Conservation (phyloP, 768 basidiomycete genomes). For the Exsudoporus frostii region DNA sequence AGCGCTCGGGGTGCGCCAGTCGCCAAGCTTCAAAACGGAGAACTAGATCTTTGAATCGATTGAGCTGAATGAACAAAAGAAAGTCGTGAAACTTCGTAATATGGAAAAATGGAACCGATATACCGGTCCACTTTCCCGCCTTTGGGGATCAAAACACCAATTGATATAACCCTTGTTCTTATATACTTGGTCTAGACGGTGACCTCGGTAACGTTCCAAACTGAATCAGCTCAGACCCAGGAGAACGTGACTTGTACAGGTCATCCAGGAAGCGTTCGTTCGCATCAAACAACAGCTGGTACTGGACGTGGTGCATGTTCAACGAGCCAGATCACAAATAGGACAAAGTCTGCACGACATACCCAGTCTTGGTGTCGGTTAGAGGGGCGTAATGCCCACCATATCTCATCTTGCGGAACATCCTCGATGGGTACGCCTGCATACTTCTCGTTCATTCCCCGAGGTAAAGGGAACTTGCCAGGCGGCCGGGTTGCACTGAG, state of each 20-base stretch:
- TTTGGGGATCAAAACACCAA: constrained; percentile 11
- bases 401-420: constrained; percentile 16
- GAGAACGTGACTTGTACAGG: constrained; percentile 14
- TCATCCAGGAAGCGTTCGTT: constrained; percentile 15
- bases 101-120: not conserved
- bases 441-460: not conserved
- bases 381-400: constrained; percentile 6
- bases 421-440: constrained; percentile 6
- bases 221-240: constrained; percentile 22
- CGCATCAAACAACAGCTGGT: constrained; percentile 12
- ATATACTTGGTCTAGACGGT: constrained; percentile 12
- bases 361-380: constrained; percentile 5
- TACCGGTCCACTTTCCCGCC: constrained; percentile 3
- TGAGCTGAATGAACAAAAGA: not conserved
- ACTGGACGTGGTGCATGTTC: constrained; percentile 1
- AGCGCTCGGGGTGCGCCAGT: constrained; percentile 10
- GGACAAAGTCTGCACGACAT: not conserved
- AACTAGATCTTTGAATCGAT: constrained; percentile 7
- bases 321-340: not conserved
- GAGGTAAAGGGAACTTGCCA: constrained; percentile 9
- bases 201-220: constrained; percentile 19
- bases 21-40: constrained; percentile 10
- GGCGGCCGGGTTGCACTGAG: constrained; percentile 2
- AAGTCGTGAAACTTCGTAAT: not conserved
- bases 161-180: not conserved